Base-by-base conservation (phyloP, 75 land plant genomes). In the Gnetum montanum region DNA sequence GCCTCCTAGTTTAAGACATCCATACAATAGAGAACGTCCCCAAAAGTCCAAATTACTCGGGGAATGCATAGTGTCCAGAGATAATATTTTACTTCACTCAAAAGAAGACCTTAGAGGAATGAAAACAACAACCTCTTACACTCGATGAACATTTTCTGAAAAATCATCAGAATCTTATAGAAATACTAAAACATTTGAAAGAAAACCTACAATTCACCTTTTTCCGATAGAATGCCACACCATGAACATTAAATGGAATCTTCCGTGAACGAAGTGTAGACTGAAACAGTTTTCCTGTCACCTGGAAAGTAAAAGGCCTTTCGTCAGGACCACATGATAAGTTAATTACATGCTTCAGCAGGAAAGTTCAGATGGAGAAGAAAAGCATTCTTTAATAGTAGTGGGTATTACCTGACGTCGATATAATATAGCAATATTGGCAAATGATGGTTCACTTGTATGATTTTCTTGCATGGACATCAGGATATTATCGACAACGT, bases 181-280 rank as follows among this genome's bases (percentile, higher is more conserved):
- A n/a, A n/a, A n/a, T n/a, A n/a, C n/a, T n/a, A n/a, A n/a, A n/a
- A n/a, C n/a, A n/a, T n/a, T n/a, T n/a, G n/a, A n/a, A n/a, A n/a
- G n/a, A n/a, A n/a, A n/a, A n/a, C n/a, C n/a, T n/a, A n/a, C 12
- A 1, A 30, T 34, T 23, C 54, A 94, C 98, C 84, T 94, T 94
- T 70, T 94, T 94, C 28, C 98, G 65, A 34, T 94, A 94, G 61
- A 94, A 89, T 26, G 98, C 98, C 51, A 89, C 90, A 30, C 98
- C 96, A 62, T 94, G 98, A 38, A 75, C 61, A 69, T 94, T 94
- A 48, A 94, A 94, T 18, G 98, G 98, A 58, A 94, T 94, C 54
- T 78, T 89, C 35, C 98, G 79, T 11, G 67, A 46, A 48, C 98
- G 86, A 31, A 94, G 78, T 37, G 72, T 61, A 45, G 75, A 35